These are phyloP conservation scores for Triticum urartu DNA, from an alignment of 176 grass and related monocot genomes.

Conservation along the genomic window DNA sequence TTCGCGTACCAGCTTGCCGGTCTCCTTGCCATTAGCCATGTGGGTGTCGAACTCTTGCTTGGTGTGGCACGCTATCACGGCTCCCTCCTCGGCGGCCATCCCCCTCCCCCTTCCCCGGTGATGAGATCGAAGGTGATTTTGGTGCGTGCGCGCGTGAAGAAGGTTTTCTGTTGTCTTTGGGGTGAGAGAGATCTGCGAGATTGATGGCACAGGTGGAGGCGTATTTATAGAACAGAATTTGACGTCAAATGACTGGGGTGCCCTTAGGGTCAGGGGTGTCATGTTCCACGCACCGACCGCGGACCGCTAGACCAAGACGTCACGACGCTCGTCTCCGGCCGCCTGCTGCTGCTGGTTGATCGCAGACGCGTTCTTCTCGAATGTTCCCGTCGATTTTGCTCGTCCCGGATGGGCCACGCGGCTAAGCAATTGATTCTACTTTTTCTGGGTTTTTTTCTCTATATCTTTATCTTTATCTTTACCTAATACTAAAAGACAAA, in stretches of 20 bases:
- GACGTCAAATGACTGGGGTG: background rate
- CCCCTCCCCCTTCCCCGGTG: background rate
- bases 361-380: background rate
- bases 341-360: too few species aligned
- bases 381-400: background rate
- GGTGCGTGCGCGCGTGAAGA: background rate
- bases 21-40: constrained; percentile 37
- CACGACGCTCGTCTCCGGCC: background rate
- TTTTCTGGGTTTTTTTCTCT: too few species aligned
- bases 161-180: background rate
- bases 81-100: constrained; percentile 66
- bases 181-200: background rate
- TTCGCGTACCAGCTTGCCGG: constrained; percentile 50
- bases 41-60: constrained; percentile 39
- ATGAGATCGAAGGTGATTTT: background rate
- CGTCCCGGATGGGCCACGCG: too few species aligned
- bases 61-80: constrained; percentile 73
- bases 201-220: background rate
- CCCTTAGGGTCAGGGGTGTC: background rate
- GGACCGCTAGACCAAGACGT: background rate
- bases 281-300: background rate
- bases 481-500: too few species aligned
- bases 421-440: too few species aligned
- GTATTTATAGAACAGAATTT: background rate
- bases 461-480: too few species aligned